These are phyloP conservation scores for Cryptosporidium bovis DNA, from an alignment of 169 alveolate genomes.

Conservation along the genomic window DNA sequence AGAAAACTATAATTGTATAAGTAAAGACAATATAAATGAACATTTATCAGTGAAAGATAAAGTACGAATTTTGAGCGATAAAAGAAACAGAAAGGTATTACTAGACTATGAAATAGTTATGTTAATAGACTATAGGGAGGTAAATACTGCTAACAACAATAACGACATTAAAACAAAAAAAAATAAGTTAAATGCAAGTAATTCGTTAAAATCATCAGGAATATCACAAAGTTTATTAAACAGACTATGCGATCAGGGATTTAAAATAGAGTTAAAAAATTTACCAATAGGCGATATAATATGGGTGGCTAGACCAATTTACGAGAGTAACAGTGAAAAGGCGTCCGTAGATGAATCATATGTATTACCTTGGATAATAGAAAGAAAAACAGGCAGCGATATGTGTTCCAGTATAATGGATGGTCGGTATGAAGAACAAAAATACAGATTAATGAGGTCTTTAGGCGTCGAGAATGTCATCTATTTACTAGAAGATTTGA, in stretches of 20 bases:
- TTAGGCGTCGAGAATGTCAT: slow-evolving; percentile 82
- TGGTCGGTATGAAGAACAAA: slow-evolving; percentile 87
- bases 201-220: slow-evolving; percentile 34
- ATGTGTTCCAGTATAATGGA: slow-evolving; percentile 85
- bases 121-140: slow-evolving; percentile 71
- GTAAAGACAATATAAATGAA: neutral
- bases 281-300: slow-evolving; percentile 69
- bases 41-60: neutral
- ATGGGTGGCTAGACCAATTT: slow-evolving; percentile 70
- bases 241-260: slow-evolving; percentile 36
- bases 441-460: slow-evolving; percentile 82
- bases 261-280: slow-evolving; percentile 48
- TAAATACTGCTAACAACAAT: slow-evolving; percentile 1
- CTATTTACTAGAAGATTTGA: slow-evolving; percentile 81
- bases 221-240: slow-evolving; percentile 45
- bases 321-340: slow-evolving; percentile 33
- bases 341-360: slow-evolving; percentile 78
- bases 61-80: neutral
- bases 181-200: neutral
- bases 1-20: neutral
- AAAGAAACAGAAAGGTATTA: slow-evolving; percentile 9
- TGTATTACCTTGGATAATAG: slow-evolving; percentile 86
- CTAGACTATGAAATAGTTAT: slow-evolving; percentile 58
- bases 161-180: neutral
- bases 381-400: slow-evolving; percentile 85